phyloP scores from a whole-genome alignment of 345 rosid species.

The Gossypium longicalyx region DNA sequence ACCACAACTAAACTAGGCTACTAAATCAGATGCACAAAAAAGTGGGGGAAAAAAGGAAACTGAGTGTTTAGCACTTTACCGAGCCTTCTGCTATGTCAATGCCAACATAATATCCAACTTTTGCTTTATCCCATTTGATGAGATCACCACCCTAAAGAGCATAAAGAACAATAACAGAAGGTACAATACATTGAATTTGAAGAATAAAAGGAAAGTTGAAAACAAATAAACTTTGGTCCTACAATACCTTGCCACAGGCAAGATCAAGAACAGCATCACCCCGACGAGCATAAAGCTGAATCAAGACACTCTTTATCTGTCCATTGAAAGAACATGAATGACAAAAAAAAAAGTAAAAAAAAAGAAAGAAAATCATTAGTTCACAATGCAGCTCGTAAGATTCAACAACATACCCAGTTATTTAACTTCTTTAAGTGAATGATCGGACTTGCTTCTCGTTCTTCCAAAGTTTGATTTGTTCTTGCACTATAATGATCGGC shows the following conservation, averaged over 20 bases:
- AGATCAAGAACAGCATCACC: constrained; percentile 96
- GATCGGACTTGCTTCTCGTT: constrained; percentile 97
- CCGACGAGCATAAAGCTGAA: constrained; percentile 80
- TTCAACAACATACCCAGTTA: constrained; percentile 64
- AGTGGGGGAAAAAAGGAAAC: background rate
- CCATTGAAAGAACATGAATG: constrained; percentile 7
- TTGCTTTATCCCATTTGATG: constrained; percentile 98
- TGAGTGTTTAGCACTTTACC: constrained; percentile 37
- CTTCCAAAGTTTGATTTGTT: constrained; percentile 92
- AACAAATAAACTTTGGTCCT: background rate
- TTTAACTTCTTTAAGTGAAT: constrained; percentile 94
- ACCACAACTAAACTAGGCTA: background rate
- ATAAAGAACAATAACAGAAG: background rate
- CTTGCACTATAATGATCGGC: constrained; percentile 98
- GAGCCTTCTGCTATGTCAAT: constrained; percentile 98
- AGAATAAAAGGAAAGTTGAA: background rate
- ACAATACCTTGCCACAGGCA: constrained; percentile 90
- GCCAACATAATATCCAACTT: constrained; percentile 87
- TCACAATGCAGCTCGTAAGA: constrained; percentile 9
- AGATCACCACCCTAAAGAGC: constrained; percentile 85
- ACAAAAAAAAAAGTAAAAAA: background rate
- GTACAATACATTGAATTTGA: background rate
- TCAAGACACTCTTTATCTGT: constrained; percentile 95
- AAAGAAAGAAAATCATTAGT: background rate
- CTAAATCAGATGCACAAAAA: background rate